Conservation (phyloP, 768 basidiomycete species). For the Calvatia gigantea region DNA sequence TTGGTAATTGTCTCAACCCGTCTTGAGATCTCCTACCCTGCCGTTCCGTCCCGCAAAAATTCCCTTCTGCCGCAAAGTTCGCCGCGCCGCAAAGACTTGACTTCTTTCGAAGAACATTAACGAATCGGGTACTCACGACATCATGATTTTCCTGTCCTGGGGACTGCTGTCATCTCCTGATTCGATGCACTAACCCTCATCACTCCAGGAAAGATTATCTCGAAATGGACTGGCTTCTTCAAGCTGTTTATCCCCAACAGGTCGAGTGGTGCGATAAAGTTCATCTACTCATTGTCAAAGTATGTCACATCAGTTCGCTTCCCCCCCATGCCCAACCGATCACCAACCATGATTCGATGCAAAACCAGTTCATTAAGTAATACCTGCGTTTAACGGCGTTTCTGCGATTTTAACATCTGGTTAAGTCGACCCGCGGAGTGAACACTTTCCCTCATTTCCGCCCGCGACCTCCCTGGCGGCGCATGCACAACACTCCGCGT, state of each 20-base stretch:
- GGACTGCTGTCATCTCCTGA: slow-evolving; percentile 7
- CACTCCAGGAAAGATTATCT: slow-evolving; percentile 5
- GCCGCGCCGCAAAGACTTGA: slow-evolving; percentile 28
- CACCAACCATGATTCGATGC: not conserved
- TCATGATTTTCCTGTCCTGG: slow-evolving; percentile 8
- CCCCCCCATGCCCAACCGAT: not conserved
- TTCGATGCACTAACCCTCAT: slow-evolving; percentile 1
- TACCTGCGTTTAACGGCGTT: not conserved
- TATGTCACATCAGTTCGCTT: slow-evolving; percentile 8
- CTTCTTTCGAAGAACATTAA: slow-evolving; percentile 28
- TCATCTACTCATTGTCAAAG: not conserved
- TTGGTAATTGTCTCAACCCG: not conserved
- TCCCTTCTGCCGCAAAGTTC: slow-evolving; percentile 27
- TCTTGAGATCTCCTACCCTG: slow-evolving; percentile 10
- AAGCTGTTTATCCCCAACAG: slow-evolving; percentile 10
- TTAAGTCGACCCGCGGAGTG: slow-evolving; percentile 3
- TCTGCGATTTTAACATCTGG: not conserved
- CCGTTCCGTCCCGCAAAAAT: slow-evolving; percentile 4
- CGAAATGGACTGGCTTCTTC: not conserved
- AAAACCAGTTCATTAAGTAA: not conserved
- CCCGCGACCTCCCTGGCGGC: not conserved
- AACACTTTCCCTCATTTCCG: not conserved
- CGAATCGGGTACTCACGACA: not conserved
- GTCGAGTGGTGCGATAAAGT: slow-evolving; percentile 11
- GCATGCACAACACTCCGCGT: not conserved